Conservation (phyloP, 2,329 filamentous ascomycete species). For the Paraphoma chrysanthemicola region DNA sequence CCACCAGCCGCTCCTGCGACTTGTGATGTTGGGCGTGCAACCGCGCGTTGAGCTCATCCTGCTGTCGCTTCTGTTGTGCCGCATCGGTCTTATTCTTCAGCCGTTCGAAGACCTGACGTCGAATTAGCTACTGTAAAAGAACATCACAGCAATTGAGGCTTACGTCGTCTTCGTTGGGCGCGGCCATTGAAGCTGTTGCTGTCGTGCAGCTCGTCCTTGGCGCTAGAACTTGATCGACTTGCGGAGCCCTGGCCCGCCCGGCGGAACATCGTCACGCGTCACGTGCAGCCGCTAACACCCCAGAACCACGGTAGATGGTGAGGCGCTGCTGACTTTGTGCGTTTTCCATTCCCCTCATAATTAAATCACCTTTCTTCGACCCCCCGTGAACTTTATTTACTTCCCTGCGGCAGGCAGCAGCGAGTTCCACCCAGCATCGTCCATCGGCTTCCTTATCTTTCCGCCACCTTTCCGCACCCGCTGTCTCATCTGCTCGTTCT, state of each 20-base stretch:
- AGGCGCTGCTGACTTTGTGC: not conserved
- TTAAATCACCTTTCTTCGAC: not conserved
- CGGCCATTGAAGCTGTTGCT: constrained; percentile 50
- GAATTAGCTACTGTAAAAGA: constrained; percentile 16
- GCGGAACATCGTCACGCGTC: constrained; percentile 8
- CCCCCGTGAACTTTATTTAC: not conserved
- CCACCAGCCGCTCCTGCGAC: constrained; percentile 67
- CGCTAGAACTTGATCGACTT: constrained; percentile 13
- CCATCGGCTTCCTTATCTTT: constrained; percentile 7
- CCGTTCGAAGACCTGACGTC: constrained; percentile 64
- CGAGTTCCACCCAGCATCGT: not conserved
- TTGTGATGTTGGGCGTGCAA: constrained; percentile 65
- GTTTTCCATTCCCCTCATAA: not conserved
- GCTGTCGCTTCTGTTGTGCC: constrained; percentile 64
- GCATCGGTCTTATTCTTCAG: constrained; percentile 66
- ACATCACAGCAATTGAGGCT: constrained; percentile 9
- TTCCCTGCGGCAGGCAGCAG: not conserved
- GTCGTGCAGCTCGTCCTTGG: constrained; percentile 34
- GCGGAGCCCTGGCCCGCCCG: not conserved
- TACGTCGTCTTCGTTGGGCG: constrained; percentile 56
- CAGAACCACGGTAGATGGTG: constrained; percentile 2
- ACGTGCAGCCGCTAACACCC: constrained; percentile 17
- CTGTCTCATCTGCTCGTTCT: not conserved
- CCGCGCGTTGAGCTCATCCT: constrained; percentile 66
- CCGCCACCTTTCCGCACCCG: not conserved